Evolutionary conservation across 441 rosid genomes (phyloP), one percentile per base, ranked within the genome.

Genomic region (Brassica balearica): DNA sequence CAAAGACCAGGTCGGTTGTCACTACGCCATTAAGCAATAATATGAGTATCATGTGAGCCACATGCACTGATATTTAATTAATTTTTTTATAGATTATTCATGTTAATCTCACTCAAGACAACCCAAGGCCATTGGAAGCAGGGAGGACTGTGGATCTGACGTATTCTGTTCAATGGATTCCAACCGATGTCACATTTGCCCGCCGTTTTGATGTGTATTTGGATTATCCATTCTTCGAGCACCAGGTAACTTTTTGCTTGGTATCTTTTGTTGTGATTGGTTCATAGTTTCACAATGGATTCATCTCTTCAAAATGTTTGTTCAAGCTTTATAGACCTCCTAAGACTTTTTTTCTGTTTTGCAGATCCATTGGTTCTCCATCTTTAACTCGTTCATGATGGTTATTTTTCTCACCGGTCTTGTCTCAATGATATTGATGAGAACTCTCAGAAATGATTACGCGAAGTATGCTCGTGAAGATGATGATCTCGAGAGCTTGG

Each of bases 351-450:
- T 55, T 2, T 56, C 2, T 5, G 4, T 75, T 66, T 3, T 84
- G 85, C 93, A 95, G 98, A 95, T 95, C 77, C 99, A 95, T 79
- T 95, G 99, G 99, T 95, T 95, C 86, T 95, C 99, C 75, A 90
- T 95, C 77, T 95, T 95, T 85, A 55, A 55, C 59, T 55, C 59
- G 59, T 55, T 55, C 59, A 55, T 55, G 59, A 55, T 55, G 59
- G 59, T 55, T 55, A 55, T 55, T 55, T 55, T 55, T 55, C 59
- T 55, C 59, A 55, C 59, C 17, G 59, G 99, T 79, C 83, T 95
- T 90, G 99, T 95, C 74, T 91, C 99, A 7, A 93, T 95, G 99
- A 95, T 95, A 80, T 82, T 95, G 86, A 93, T 95, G 99, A 86
- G 99, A 75, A 95, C 99, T 67, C 94, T 95, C 23, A 88, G 99